Percentiles rank a stretch among this genome's conserved stretches.
phyloP scores from a whole-genome alignment of 1,139 yeast species.

The Taiozyma sp. region DNA sequence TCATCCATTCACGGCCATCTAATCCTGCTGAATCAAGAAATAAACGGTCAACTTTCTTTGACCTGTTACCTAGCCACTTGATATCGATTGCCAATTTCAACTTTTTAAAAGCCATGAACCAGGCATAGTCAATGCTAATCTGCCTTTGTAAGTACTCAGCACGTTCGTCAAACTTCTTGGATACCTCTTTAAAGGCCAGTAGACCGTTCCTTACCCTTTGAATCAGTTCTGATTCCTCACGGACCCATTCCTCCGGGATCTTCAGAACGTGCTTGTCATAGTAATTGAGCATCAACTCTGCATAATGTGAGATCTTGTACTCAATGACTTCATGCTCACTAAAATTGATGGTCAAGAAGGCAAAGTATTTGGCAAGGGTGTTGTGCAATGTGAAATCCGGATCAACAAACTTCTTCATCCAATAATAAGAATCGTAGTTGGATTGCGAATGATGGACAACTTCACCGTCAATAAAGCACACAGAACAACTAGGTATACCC shows the following conservation, averaged over 20 bases:
- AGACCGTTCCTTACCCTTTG: background rate
- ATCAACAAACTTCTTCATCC: conserved; percentile 54
- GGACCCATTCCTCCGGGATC: conserved; percentile 34
- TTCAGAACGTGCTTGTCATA: background rate
- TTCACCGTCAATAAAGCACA: conserved; percentile 33
- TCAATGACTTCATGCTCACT: conserved; percentile 46
- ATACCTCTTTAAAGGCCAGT: conserved; percentile 12
- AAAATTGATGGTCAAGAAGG: conserved; percentile 46
- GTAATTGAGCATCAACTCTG: conserved; percentile 14
- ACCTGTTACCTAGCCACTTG: conserved; percentile 47
- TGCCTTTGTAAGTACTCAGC: conserved; percentile 38
- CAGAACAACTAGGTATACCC: conserved; percentile 43
- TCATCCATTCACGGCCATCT: conserved; percentile 35
- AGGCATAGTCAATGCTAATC: conserved; percentile 58
- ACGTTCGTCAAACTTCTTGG: conserved; percentile 32
- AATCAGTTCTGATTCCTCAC: background rate
- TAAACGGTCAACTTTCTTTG: conserved; percentile 44
- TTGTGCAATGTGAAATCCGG: conserved; percentile 49
- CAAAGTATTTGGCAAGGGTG: conserved; percentile 52
- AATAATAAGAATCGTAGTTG: conserved; percentile 49
- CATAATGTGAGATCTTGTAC: conserved; percentile 33
- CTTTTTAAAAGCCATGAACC: conserved; percentile 59
- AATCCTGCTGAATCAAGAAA: conserved; percentile 29
- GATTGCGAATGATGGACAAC: conserved; percentile 51
- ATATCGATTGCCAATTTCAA: conserved; percentile 52